phyloP scores from a whole-genome alignment of 441 rosid species.

The Erodium texanum region DNA sequence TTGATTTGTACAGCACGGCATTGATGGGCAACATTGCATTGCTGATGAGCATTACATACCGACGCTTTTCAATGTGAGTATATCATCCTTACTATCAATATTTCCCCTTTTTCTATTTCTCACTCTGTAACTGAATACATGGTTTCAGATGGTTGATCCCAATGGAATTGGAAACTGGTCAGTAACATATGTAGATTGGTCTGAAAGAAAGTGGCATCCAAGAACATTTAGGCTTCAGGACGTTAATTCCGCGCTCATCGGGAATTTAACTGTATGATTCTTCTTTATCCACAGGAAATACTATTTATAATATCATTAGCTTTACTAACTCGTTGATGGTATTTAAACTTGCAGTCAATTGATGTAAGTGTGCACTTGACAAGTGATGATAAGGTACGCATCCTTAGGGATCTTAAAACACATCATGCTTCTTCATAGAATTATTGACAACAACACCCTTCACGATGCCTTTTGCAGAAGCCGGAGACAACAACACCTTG shows the following conservation, averaged over 20 bases:
- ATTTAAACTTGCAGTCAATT: conserved; percentile 42
- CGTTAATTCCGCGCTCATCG: conserved; percentile 49
- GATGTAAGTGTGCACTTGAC: conserved; percentile 63
- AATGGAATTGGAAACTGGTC: conserved; percentile 85
- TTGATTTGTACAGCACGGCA: conserved; percentile 68
- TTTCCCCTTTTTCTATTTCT: neutral
- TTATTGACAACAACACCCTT: too few relatives aligned
- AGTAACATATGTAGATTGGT: conserved; percentile 37
- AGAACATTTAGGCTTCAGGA: conserved; percentile 68
- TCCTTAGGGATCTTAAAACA: neutral
- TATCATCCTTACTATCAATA: conserved; percentile 10
- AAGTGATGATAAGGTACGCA: conserved; percentile 64
- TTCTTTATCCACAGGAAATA: too few relatives aligned
- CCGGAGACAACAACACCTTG: conserved; percentile 48
- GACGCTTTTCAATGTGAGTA: conserved; percentile 61
- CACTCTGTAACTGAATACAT: neutral
- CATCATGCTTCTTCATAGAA: neutral
- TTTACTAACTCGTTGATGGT: too few relatives aligned
- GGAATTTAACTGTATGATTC: conserved; percentile 60
- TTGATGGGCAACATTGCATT: conserved; percentile 83
- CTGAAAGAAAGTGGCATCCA: conserved; percentile 75
- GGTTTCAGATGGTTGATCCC: conserved; percentile 68
- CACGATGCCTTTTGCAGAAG: conserved; percentile 27
- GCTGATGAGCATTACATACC: conserved; percentile 98
- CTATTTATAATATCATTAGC: neutral